These are phyloP conservation scores for Russula sp. DNA, from an alignment of 768 basidiomycete species.

Conservation along the genomic window DNA sequence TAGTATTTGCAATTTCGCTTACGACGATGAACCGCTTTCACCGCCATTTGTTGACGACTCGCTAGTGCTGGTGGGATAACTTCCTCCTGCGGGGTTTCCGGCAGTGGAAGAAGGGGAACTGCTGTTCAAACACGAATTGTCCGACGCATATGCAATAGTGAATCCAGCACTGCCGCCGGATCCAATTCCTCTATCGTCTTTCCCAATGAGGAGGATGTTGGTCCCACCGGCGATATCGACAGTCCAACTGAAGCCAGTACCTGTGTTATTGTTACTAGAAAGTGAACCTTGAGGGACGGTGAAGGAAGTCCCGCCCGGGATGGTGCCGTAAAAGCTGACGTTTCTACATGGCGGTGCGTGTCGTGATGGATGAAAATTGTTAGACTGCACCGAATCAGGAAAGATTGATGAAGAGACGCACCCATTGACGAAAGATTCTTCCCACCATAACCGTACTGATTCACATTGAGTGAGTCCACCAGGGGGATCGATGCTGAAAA, in stretches of 20 bases:
- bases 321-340: conserved; percentile 65
- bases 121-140: conserved; percentile 54
- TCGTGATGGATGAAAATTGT: conserved; percentile 1
- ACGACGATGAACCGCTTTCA: conserved; percentile 29
- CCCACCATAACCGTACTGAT: conserved; percentile 66
- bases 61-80: conserved; percentile 56
- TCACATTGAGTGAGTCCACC: conserved; percentile 66
- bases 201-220: conserved; percentile 61
- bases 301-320: conserved; percentile 79
- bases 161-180: conserved; percentile 61
- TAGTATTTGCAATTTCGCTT: background rate
- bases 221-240: conserved; percentile 63
- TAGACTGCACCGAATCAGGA: conserved; percentile 3
- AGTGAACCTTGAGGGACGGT: conserved; percentile 51
- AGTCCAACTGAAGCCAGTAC: conserved; percentile 69
- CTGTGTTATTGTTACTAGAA: conserved; percentile 43
- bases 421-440: conserved; percentile 51
- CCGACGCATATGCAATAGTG: conserved; percentile 52
- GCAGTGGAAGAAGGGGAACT: conserved; percentile 74
- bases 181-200: conserved; percentile 65
- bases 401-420: conserved; percentile 34
- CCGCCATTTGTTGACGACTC: conserved; percentile 35
- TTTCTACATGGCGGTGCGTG: conserved; percentile 39
- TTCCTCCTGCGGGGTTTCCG: conserved; percentile 71
- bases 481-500: conserved; percentile 57